Evolutionary conservation across 192 early-diverging fungal genomes (phyloP).

Genomic region (Coemansia sp.): DNA sequence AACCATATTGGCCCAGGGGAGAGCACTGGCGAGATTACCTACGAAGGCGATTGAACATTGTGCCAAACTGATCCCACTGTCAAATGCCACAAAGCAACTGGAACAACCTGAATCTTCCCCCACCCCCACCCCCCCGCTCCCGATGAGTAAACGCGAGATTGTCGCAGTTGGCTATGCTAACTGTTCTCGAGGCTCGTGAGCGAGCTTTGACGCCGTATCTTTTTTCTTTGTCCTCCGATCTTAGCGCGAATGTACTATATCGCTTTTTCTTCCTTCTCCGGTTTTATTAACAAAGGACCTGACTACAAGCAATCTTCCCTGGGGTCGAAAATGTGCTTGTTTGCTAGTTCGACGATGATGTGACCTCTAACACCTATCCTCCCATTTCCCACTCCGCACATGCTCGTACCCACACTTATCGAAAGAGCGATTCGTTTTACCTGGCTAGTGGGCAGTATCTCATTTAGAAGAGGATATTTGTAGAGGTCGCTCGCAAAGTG

Average conservation of each 20-base stretch:
- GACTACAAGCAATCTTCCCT: background rate
- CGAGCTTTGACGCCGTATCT: background rate
- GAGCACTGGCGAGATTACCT: background rate
- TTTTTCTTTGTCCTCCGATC: slow-evolving; percentile 1
- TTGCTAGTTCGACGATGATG: background rate
- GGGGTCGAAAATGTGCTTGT: background rate
- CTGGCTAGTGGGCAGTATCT: too few relatives aligned
- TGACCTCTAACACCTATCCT: too few relatives aligned
- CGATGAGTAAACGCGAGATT: background rate
- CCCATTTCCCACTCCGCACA: too few relatives aligned
- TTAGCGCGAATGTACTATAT: slow-evolving; percentile 56
- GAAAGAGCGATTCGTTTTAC: too few relatives aligned
- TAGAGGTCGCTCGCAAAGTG: background rate
- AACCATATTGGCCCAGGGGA: too few relatives aligned
- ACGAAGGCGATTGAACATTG: slow-evolving; percentile 6
- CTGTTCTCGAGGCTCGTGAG: background rate
- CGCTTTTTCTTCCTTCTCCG: slow-evolving; percentile 21
- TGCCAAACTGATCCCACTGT: slow-evolving; percentile 8
- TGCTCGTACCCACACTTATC: too few relatives aligned
- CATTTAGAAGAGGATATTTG: too few relatives aligned
- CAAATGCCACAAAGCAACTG: slow-evolving; percentile 3
- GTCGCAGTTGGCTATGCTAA: background rate
- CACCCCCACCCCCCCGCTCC: background rate
- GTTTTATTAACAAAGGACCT: slow-evolving; percentile 1
- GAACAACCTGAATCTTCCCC: background rate